Conservation (phyloP, 371 early-diverging fungal species). For the Mucor plumbeus region DNA sequence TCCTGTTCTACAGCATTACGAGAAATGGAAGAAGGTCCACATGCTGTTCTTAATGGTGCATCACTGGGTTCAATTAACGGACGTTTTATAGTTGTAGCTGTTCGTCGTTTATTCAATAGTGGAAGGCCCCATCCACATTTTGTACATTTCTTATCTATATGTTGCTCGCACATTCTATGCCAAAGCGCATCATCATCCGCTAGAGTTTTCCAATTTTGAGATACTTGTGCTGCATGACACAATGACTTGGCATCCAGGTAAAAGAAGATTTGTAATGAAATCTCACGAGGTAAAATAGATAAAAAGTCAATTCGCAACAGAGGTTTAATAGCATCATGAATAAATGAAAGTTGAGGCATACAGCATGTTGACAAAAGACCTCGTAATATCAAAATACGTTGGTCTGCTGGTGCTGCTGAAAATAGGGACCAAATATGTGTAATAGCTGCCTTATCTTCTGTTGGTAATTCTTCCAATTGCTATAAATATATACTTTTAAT, state of each 20-base stretch:
- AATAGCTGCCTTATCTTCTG: constrained; percentile 50
- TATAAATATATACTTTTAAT: constrained; percentile 5
- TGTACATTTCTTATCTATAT: constrained; percentile 90
- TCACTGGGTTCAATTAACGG: constrained; percentile 23
- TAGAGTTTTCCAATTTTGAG: constrained; percentile 72
- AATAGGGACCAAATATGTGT: constrained; percentile 62
- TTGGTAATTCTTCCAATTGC: constrained; percentile 50
- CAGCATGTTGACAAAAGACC: constrained; percentile 74
- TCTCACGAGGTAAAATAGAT: constrained; percentile 72
- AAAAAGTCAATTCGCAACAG: constrained; percentile 82
- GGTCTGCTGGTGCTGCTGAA: constrained; percentile 56
- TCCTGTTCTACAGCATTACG: background rate
- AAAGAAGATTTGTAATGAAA: constrained; percentile 78
- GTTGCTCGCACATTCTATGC: constrained; percentile 95
- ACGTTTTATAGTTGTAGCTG: constrained; percentile 15
- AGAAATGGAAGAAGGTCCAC: constrained; percentile 13
- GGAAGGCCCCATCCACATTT: constrained; percentile 96
- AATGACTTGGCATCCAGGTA: constrained; percentile 88
- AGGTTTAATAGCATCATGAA: constrained; percentile 66
- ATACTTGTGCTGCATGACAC: constrained; percentile 87
- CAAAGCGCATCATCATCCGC: constrained; percentile 91
- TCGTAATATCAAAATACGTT: constrained; percentile 62
- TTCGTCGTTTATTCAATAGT: constrained; percentile 53
- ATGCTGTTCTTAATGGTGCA: constrained; percentile 22
- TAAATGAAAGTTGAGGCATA: constrained; percentile 77